Evolutionary conservation across 192 early-diverging fungal species (phyloP).

Genomic region (Entrophospora sp.): DNA sequence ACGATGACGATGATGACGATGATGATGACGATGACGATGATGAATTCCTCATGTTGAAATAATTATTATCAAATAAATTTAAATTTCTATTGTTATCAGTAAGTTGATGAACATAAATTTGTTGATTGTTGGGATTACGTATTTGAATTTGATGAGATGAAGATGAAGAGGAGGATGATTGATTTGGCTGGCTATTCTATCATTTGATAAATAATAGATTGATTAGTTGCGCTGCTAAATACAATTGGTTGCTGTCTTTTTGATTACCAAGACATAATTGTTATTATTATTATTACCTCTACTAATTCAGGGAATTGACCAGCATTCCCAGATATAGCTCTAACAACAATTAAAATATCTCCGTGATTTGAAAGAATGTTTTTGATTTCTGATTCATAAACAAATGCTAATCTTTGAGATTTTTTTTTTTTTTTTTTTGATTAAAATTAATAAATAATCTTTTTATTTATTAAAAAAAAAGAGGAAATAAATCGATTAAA

Average conservation of each 20-base stretch:
- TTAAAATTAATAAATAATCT: neutral
- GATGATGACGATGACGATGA: no score
- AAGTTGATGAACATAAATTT: neutral
- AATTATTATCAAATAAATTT: neutral
- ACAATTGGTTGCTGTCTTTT: neutral
- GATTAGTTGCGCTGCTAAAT: neutral
- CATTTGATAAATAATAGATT: neutral
- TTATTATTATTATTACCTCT: neutral
- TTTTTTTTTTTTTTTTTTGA: neutral
- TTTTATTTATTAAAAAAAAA: neutral
- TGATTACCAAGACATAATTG: neutral
- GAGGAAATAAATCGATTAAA: neutral
- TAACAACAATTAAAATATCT: conserved; percentile 5
- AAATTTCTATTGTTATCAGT: neutral
- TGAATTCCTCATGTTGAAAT: no score
- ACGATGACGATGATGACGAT: no score
- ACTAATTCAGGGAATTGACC: neutral
- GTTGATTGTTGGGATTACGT: neutral
- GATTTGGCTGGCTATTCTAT: neutral
- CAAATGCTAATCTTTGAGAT: neutral
- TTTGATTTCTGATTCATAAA: conserved; percentile 12
- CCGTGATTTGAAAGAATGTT: neutral
- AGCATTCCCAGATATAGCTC: neutral
- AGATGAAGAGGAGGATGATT: no score
- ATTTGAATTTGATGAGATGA: conserved; percentile 10